Base-by-base conservation (phyloP, 257 asterid genomes). In the Solanum bukasovii region DNA sequence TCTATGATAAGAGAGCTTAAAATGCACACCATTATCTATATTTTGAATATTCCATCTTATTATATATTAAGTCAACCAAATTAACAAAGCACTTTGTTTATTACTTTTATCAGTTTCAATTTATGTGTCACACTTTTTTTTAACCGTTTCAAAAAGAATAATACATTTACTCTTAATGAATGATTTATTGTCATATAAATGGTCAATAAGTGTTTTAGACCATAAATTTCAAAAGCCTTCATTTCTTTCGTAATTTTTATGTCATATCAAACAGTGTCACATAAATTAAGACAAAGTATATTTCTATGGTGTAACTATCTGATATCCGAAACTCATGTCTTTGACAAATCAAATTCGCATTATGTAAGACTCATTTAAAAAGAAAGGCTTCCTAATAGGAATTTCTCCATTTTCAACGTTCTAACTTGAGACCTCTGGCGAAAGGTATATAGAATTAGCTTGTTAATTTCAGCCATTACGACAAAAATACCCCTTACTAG, bases 181-280 rank as follows among this genome's bases (percentile, higher is more conserved):
- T 59, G 9, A 59, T 59, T 3, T 59, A 7, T 59, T 20, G 0
- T 3, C 25, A 0, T 3, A 59, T 9, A 20, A 59, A 20, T 59
- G 25, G 1, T 18, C 5, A 59, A 59, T 20, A 20, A 59, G 2
- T 7, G 0, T 20, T 7, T 20, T 59, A 20, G 5, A 20, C 11
- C 11, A 59, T 23, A 18, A 7, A 59, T 18, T 7, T 18, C 0
- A 59, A 20, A 20, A 20, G 0, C 0, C 11, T 59, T 59, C 0
- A 7, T 59, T 59, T 20, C 0, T 56, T 59, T 20, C 11, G 0
- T 7, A 20, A 59, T 0, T 4, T 20, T 59, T 9, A 7, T 59
- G 25, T 8, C 2, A 7, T 7, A 12, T 59, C 67, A 59, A 59
- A 59, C 0, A 0, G 0, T 56, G 8, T 0, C n/a, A 46, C 1